Base-by-base conservation (phyloP, 2,329 filamentous ascomycete genomes). In the Pestalotiopsis sp. region DNA sequence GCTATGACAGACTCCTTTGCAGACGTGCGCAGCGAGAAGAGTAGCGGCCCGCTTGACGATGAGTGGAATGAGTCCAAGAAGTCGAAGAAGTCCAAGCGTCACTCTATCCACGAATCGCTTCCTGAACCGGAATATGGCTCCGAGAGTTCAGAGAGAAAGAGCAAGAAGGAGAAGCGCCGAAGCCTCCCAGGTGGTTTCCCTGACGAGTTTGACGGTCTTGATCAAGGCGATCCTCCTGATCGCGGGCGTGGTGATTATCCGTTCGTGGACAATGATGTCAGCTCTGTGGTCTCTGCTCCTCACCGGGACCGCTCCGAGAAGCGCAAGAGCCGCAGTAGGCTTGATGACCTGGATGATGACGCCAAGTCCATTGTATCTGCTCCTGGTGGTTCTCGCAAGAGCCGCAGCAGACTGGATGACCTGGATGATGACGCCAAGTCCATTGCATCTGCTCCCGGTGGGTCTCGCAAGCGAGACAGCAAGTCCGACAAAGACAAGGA, bases 281-380 rank as follows among this genome's bases (percentile, higher is more conserved):
- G 80, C 69, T 88, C 86, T 40, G 81, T 86, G 13, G 81, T 85
- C 4, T 87, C 86, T 5, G 84, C 84, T 65, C 79, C 81, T 52
- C 75, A 75, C 61, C 75, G 77, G 66, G 75, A 78, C 67, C 65
- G 80, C 67, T 79, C 76, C 57, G 77, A 78, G 59, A 81, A 79
- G 57, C 78, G 75, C 66, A 77, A 78, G 17, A 79, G 78, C 61
- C 82, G 80, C 52, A 77, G 75, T 66, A 77, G 77, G 31, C 75
- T 74, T 36, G 84, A 86, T 31, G 84, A 86, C 23, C n/a, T 64
- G 80, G 59, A 80, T 52, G 83, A 87, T 45, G 85, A 86, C 70
- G 73, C 80, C 25, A 84, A 82, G 73, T 67, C 83, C 17, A 75
- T 80, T n/a, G 75, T 77, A 25, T 85, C 86, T 40, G 80, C 83